Percentiles rank a stretch among this genome's conserved stretches.
phyloP scores from a whole-genome alignment of 352 stramenopile genomes.

The Aphanomyces invadans region DNA sequence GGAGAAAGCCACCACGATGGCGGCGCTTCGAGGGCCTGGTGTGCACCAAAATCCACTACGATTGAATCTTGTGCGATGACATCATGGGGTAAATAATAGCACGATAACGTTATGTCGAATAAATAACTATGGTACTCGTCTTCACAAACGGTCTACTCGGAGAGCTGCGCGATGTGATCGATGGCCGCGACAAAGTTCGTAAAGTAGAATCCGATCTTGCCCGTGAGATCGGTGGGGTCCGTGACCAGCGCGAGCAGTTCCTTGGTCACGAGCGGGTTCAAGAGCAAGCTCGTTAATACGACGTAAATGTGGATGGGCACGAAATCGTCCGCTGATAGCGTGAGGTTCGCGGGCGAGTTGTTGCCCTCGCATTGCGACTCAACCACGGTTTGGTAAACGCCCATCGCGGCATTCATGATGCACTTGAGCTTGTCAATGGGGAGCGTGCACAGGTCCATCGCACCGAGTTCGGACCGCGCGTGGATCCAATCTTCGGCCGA shows the following conservation, averaged over 20 bases:
- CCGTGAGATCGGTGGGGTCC: conserved; percentile 47
- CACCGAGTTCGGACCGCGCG: conserved; percentile 41
- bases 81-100: no score
- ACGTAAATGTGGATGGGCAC: conserved; percentile 55
- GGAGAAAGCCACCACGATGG: no score
- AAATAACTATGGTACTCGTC: not conserved
- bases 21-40: no score
- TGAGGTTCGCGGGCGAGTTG: conserved; percentile 26
- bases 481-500: conserved; percentile 50
- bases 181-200: conserved; percentile 63
- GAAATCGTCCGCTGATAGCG: conserved; percentile 59
- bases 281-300: conserved; percentile 43
- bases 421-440: conserved; percentile 67
- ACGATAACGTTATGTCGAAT: no score
- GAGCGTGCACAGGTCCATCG: conserved; percentile 48
- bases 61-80: no score
- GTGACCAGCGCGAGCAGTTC: conserved; percentile 49
- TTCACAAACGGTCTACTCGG: conserved; percentile 10
- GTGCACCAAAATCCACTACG: no score
- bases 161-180: conserved; percentile 40
- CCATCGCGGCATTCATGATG: conserved; percentile 46
- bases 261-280: conserved; percentile 40
- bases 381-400: conserved; percentile 37
- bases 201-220: conserved; percentile 66
- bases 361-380: conserved; percentile 10